phyloP scores from a whole-genome alignment of 2,329 filamentous ascomycete species.

The Ceratocystis destructans region DNA sequence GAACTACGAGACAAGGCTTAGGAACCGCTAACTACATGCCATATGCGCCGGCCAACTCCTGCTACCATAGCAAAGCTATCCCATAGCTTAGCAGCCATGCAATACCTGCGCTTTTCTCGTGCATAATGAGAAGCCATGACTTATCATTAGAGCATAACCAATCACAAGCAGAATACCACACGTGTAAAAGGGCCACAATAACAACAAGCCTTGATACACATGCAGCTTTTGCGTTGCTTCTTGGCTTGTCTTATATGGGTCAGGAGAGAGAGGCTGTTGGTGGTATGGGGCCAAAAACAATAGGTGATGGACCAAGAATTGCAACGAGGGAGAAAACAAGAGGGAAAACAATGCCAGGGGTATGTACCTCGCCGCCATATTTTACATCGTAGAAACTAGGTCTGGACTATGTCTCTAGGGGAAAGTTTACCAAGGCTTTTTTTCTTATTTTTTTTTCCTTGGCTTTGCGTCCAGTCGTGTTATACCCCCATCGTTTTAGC shows the following conservation, averaged over 20 bases:
- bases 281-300: not conserved
- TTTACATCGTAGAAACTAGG: not conserved
- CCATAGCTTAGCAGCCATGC: no score
- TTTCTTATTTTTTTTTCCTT: not conserved
- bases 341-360: not conserved
- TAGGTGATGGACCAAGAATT: not conserved
- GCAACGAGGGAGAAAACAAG: not conserved
- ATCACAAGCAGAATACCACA: no score
- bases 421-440: conserved; percentile 1
- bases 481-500: not conserved
- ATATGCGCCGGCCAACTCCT: no score
- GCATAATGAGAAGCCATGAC: no score
- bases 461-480: not conserved
- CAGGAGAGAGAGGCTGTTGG: not conserved
- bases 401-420: not conserved
- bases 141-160: no score
- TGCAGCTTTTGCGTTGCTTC: not conserved
- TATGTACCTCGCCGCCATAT: not conserved
- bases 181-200: no score
- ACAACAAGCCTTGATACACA: no score
- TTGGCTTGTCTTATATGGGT: not conserved
- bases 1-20: no score
- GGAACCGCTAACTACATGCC: no score
- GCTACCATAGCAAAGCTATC: no score
- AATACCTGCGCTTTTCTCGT: no score